Evolutionary conservation across 352 stramenopile genomes (phyloP).

Genomic region (Phytophthora kernoviae): DNA sequence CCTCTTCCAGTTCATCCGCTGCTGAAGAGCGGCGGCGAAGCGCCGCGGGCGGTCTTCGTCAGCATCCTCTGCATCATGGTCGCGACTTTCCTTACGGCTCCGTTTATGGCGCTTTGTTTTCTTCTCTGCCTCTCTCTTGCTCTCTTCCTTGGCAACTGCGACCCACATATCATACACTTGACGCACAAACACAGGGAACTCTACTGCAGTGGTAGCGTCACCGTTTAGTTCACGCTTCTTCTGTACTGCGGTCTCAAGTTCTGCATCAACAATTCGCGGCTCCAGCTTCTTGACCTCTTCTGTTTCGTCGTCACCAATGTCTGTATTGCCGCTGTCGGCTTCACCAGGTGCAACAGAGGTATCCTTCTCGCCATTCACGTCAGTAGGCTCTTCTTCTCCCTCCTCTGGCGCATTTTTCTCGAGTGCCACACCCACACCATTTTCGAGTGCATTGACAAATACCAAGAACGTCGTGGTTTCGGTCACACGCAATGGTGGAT

Average conservation of each 20-base stretch:
- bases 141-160: conserved; percentile 40
- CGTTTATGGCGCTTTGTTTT: conserved; percentile 21
- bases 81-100: conserved; percentile 31
- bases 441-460: conserved; percentile 40
- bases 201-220: conserved; percentile 15
- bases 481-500: conserved; percentile 32
- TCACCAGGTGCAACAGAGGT: conserved; percentile 7
- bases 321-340: not conserved
- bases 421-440: conserved; percentile 34
- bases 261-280: conserved; percentile 17
- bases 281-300: conserved; percentile 18
- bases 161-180: conserved; percentile 54
- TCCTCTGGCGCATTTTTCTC: conserved; percentile 65
- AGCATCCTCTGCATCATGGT: conserved; percentile 13
- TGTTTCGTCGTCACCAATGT: not conserved
- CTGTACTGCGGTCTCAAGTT: conserved; percentile 32
- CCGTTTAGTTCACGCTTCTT: conserved; percentile 20
- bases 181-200: conserved; percentile 43
- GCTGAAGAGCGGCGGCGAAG: conserved; percentile 32
- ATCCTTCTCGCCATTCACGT: conserved; percentile 1
- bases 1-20: conserved; percentile 29
- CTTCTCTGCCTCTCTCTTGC: conserved; percentile 28
- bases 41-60: conserved; percentile 33
- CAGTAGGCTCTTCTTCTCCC: conserved; percentile 51
- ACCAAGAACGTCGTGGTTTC: conserved; percentile 43